phyloP scores from a whole-genome alignment of 2,329 filamentous ascomycete genomes.

The Boeremia exigua region DNA sequence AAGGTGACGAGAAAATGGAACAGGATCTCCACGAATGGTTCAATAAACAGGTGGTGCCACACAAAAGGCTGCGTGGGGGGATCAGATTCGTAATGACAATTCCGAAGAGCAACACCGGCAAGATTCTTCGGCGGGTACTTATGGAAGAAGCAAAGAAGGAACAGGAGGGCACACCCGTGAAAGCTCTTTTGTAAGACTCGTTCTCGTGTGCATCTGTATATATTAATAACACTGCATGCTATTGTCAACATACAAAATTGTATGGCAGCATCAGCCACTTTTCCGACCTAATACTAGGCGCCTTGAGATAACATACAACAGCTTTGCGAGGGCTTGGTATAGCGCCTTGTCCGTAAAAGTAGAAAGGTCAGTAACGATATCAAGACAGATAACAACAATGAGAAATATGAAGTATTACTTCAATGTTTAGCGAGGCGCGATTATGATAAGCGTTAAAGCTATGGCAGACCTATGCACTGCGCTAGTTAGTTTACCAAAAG shows the following conservation, averaged over 20 bases:
- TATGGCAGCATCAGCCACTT: neutral
- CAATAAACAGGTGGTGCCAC: conserved; percentile 32
- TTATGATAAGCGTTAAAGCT: no score
- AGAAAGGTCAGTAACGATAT: no score
- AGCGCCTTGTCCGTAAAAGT: no score
- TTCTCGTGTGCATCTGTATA: neutral
- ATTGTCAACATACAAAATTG: neutral
- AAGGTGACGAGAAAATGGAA: conserved; percentile 18
- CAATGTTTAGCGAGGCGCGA: no score
- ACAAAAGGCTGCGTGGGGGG: conserved; percentile 42
- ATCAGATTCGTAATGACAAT: conserved; percentile 31
- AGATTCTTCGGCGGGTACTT: neutral
- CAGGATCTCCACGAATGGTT: conserved; percentile 34
- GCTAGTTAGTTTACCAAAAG: no score
- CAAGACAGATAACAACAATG: no score
- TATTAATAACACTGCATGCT: neutral
- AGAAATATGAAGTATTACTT: no score
- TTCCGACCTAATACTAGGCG: no score
- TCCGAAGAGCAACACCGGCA: conserved; percentile 14
- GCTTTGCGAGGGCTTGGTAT: no score
- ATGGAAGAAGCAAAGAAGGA: neutral
- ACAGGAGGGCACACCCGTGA: neutral
- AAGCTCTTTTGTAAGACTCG: neutral
- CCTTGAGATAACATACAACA: no score
- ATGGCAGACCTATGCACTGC: no score